Conservation (phyloP, 1,139 yeast genomes). For the Yamadazyma triangularis region DNA sequence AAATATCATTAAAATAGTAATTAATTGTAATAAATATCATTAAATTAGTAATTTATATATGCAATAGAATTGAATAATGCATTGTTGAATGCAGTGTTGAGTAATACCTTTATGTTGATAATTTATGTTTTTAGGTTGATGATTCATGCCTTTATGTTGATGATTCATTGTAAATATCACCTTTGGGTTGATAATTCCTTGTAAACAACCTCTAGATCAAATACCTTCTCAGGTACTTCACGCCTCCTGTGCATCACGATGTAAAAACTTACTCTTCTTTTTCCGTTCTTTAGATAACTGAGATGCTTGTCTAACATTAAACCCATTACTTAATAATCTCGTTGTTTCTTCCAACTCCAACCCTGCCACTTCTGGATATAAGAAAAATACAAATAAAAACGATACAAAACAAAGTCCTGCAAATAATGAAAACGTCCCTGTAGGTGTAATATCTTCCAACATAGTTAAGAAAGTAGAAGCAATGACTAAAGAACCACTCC, state of each 20-base stretch:
- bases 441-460: slow-evolving; percentile 89
- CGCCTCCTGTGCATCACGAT: slow-evolving; percentile 1
- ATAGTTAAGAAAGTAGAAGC: slow-evolving; percentile 90
- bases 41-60: too few species aligned
- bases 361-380: slow-evolving; percentile 90
- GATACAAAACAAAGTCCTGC: slow-evolving; percentile 77
- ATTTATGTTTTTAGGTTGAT: too few species aligned
- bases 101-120: too few species aligned
- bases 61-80: too few species aligned
- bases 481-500: slow-evolving; percentile 92
- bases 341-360: slow-evolving; percentile 91
- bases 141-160: too few species aligned
- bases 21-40: too few species aligned
- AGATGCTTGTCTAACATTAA: slow-evolving; percentile 72
- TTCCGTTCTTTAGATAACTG: slow-evolving; percentile 52
- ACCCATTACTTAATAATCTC: slow-evolving; percentile 71
- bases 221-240: too few species aligned
- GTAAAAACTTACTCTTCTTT: slow-evolving; percentile 8
- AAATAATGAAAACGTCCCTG: slow-evolving; percentile 89
- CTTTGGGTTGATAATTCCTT: too few species aligned
- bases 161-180: too few species aligned
- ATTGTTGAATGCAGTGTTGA: too few species aligned
- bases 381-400: slow-evolving; percentile 68
- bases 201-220: too few species aligned
- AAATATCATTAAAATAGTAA: too few species aligned